Conservation (phyloP, 495 filamentous ascomycete genomes). For the Aspergillus sclerotiicarbonarius region DNA sequence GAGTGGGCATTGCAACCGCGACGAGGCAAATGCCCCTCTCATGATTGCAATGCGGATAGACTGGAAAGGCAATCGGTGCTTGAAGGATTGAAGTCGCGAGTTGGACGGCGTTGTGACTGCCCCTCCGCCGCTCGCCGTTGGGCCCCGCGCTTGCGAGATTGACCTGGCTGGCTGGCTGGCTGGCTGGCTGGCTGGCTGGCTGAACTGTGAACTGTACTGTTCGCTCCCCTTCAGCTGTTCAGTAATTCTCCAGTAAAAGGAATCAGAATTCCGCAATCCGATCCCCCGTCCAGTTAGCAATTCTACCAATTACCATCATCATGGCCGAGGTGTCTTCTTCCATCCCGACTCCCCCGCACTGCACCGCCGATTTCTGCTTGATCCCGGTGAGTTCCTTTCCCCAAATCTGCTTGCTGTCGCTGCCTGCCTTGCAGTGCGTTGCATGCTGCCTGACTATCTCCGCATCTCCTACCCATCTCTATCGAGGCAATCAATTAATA, state of each 20-base stretch:
- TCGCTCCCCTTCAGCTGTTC: no score
- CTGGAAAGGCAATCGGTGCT: background rate
- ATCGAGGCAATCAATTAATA: background rate
- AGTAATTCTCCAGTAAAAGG: no score
- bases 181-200: no score
- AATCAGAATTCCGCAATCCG: no score
- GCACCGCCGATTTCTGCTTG: conserved; percentile 79
- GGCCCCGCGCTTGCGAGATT: conserved; percentile 1
- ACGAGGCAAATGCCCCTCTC: background rate
- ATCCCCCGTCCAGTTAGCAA: background rate
- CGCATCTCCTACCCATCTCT: background rate
- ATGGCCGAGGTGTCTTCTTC: background rate
- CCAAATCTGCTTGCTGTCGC: no score
- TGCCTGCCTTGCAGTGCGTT: no score
- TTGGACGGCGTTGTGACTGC: background rate
- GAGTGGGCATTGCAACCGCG: background rate
- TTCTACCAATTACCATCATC: conserved; percentile 18
- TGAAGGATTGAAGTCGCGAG: background rate
- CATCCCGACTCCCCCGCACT: conserved; percentile 61
- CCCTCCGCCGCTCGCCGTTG: background rate
- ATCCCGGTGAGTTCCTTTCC: conserved; percentile 59
- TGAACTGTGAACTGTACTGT: no score
- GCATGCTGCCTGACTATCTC: background rate
- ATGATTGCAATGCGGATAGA: background rate
- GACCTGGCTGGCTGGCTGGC: no score